Evolutionary conservation across 116 monocot species (phyloP).

Genomic region (Zostera marina): DNA sequence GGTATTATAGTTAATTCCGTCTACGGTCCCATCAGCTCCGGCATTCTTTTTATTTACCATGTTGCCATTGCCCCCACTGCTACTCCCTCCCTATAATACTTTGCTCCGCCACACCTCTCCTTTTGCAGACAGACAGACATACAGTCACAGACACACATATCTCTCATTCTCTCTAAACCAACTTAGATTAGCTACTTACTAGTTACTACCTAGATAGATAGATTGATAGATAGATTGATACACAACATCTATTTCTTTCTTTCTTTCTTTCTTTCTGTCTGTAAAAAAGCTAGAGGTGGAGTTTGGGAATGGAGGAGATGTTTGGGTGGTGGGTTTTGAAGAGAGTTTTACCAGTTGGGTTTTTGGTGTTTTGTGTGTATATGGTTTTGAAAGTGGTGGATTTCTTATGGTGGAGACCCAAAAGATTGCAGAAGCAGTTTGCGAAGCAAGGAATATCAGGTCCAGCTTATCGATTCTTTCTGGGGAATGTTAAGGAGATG

Average conservation of each 20-base stretch:
- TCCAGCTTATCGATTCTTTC: slow-evolving; percentile 59
- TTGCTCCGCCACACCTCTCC: neutral
- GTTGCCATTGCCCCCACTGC: neutral
- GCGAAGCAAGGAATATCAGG: slow-evolving; percentile 61
- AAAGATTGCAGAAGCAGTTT: slow-evolving; percentile 53
- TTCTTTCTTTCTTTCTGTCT: neutral
- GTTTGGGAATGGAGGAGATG: neutral
- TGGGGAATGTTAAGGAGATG: slow-evolving; percentile 72
- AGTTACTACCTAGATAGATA: neutral
- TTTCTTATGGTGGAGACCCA: slow-evolving; percentile 62
- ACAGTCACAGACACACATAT: neutral
- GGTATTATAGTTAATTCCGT: too few relatives aligned
- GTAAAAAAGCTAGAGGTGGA: neutral
- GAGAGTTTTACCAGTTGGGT: slow-evolving; percentile 2
- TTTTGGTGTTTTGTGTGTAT: slow-evolving; percentile 11
- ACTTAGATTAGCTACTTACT: too few relatives aligned
- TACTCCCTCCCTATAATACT: slow-evolving; percentile 1
- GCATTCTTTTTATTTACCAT: too few relatives aligned
- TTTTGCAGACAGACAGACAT: too few relatives aligned
- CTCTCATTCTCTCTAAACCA: neutral
- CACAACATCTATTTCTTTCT: neutral
- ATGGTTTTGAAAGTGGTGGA: slow-evolving; percentile 24
- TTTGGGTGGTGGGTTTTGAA: slow-evolving; percentile 1
- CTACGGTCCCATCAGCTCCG: too few relatives aligned
- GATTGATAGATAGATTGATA: neutral